Percentiles rank a stretch among this genome's conserved stretches.
Evolutionary conservation across 2,329 filamentous ascomycete species (phyloP).

Genomic region (Clarireedia homoeocarpa): DNA sequence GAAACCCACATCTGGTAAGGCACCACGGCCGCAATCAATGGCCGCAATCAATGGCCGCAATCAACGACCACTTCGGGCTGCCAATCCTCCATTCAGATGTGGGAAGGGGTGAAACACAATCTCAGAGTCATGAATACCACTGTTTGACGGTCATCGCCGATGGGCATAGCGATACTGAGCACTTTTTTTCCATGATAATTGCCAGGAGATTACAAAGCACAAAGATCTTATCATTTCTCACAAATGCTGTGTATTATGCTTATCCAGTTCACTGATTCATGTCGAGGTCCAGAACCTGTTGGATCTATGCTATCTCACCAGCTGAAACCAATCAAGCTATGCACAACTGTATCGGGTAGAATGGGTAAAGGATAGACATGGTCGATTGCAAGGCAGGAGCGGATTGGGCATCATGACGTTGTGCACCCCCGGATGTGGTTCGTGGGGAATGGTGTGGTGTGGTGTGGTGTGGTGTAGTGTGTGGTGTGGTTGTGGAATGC

Average conservation of each 20-base stretch:
- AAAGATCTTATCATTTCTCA: conserved; percentile 6
- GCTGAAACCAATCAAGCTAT: background rate
- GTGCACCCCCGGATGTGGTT: background rate
- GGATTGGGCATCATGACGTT: conserved; percentile 6
- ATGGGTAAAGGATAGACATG: background rate
- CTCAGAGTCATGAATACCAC: background rate
- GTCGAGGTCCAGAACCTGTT: background rate
- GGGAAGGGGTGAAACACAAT: background rate
- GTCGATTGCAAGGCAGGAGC: background rate
- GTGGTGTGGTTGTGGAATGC: background rate
- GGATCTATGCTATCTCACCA: background rate
- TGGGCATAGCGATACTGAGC: background rate
- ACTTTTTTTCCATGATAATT: conserved; percentile 1
- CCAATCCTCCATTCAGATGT: background rate
- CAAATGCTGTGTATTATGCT: background rate
- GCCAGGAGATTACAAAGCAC: conserved; percentile 2
- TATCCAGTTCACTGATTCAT: background rate
- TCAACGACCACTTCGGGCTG: background rate
- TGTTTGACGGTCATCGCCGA: conserved; percentile 1
- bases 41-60: no score
- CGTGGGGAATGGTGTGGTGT: background rate
- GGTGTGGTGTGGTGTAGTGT: background rate
- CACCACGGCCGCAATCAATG: no score
- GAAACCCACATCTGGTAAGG: no score
- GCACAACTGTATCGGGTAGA: background rate